These are phyloP conservation scores for Pleurostoma richardsiae DNA, from an alignment of 2,329 filamentous ascomycete genomes.

Conservation along the genomic window DNA sequence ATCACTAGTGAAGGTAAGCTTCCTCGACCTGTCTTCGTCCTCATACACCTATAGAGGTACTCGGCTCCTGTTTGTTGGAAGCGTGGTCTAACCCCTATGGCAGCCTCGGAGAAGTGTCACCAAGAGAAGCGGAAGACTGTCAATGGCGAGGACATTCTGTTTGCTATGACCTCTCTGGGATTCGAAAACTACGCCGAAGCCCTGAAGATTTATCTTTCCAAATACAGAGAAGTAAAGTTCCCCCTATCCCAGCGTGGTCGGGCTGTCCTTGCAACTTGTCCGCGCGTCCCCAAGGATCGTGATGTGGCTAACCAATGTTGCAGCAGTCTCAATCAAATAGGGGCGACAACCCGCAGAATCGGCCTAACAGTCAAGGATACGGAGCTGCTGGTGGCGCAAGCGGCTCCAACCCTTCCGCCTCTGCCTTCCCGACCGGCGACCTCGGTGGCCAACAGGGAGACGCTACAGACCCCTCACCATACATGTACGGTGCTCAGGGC, in stretches of 20 bases:
- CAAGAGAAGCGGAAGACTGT: slow-evolving; percentile 99
- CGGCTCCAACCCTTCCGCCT: slow-evolving; percentile 31
- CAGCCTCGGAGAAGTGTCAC: slow-evolving; percentile 98
- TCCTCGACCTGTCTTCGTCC: not conserved
- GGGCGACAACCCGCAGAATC: slow-evolving; percentile 46
- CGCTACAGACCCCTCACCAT: slow-evolving; percentile 32
- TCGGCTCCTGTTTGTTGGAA: no score
- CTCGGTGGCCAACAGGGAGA: slow-evolving; percentile 36
- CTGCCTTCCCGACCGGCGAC: slow-evolving; percentile 40
- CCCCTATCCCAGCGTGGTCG: not conserved
- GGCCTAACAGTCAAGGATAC: slow-evolving; percentile 51
- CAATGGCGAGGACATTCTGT: slow-evolving; percentile 97
- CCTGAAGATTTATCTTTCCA: slow-evolving; percentile 94
- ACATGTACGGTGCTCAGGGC: slow-evolving; percentile 47
- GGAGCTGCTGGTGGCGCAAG: slow-evolving; percentile 34
- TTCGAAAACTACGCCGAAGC: slow-evolving; percentile 99
- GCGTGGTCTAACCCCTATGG: slow-evolving; percentile 13
- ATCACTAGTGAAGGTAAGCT: slow-evolving; percentile 93
- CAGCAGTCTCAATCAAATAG: slow-evolving; percentile 75
- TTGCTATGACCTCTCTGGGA: slow-evolving; percentile 97
- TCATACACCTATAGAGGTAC: no score
- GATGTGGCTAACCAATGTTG: slow-evolving; percentile 24
- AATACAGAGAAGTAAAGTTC: slow-evolving; percentile 81
- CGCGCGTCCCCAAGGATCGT: slow-evolving; percentile 6
- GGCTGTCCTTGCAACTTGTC: no score